These are phyloP conservation scores for Amorphotheca resinae DNA, from an alignment of 495 filamentous ascomycete species.

Conservation along the genomic window DNA sequence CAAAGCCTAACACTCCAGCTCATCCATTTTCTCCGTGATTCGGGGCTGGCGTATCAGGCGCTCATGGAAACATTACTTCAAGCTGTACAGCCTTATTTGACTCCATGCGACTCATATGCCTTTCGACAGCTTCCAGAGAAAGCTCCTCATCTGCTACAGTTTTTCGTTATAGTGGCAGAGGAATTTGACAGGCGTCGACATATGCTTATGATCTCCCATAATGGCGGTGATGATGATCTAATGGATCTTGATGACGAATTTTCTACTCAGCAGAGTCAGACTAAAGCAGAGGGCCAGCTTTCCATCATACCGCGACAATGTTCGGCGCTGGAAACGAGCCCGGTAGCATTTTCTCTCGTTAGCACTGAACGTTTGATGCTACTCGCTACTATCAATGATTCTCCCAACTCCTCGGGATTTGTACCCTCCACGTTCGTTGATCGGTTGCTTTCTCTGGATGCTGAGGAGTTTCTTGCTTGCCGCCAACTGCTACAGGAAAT, in stretches of 20 bases:
- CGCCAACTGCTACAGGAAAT: constrained; percentile 39
- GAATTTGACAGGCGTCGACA: constrained; percentile 6
- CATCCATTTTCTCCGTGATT: constrained; percentile 5
- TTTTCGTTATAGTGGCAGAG: constrained; percentile 19
- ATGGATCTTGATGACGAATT: constrained; percentile 74
- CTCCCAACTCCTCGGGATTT: constrained; percentile 25
- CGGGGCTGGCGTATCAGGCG: neutral
- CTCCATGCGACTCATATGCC: constrained; percentile 9
- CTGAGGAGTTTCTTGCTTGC: constrained; percentile 38
- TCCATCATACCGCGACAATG: constrained; percentile 34
- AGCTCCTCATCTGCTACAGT: constrained; percentile 18
- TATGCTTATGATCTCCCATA: constrained; percentile 1
- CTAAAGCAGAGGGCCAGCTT: constrained; percentile 23
- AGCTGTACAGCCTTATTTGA: constrained; percentile 15
- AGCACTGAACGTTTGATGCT: constrained; percentile 28
- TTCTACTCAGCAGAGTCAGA: constrained; percentile 39
- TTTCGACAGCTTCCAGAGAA: constrained; percentile 18
- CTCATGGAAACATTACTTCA: constrained; percentile 12
- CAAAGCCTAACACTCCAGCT: constrained; percentile 3
- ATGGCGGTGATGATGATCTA: constrained; percentile 29
- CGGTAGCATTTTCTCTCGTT: constrained; percentile 35
- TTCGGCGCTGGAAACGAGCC: constrained; percentile 30
- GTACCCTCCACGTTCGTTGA: constrained; percentile 37
- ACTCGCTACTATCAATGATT: constrained; percentile 26
- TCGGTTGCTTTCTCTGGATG: constrained; percentile 42